Conservation (phyloP, 495 filamentous ascomycete species). For the Aspergillus taichungensis region DNA sequence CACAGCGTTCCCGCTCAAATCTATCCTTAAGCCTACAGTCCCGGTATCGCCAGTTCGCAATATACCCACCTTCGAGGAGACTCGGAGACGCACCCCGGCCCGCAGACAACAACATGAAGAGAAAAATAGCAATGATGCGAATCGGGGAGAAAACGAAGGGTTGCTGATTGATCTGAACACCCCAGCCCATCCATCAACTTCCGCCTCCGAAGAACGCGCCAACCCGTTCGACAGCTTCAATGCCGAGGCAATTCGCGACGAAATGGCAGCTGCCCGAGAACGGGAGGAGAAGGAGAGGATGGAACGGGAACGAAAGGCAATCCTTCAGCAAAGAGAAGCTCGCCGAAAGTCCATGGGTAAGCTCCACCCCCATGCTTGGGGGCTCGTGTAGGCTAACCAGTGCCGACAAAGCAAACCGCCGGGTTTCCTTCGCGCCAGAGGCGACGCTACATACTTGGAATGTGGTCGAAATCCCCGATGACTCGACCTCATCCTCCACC, state of each 20-base stretch:
- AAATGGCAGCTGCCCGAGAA: slow-evolving; percentile 65
- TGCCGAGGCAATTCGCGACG: slow-evolving; percentile 46
- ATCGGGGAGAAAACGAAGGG: slow-evolving; percentile 22
- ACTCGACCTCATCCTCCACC: slow-evolving; percentile 77
- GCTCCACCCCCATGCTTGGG: not conserved
- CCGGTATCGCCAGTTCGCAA: slow-evolving; percentile 55
- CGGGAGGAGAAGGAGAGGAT: slow-evolving; percentile 62
- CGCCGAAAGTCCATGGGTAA: slow-evolving; percentile 77
- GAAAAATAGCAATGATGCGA: slow-evolving; percentile 8
- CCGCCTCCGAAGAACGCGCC: slow-evolving; percentile 31
- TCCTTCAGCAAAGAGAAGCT: slow-evolving; percentile 68
- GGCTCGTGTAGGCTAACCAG: slow-evolving; percentile 7
- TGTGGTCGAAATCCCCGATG: slow-evolving; percentile 80
- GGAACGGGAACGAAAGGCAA: slow-evolving; percentile 55
- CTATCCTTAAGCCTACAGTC: slow-evolving; percentile 80
- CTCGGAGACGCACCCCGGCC: slow-evolving; percentile 32
- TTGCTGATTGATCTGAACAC: slow-evolving; percentile 42
- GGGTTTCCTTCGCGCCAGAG: slow-evolving; percentile 95
- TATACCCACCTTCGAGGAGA: slow-evolving; percentile 42
- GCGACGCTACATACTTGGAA: slow-evolving; percentile 98
- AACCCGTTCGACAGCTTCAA: slow-evolving; percentile 54
- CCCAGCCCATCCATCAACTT: slow-evolving; percentile 21
- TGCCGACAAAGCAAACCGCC: slow-evolving; percentile 57
- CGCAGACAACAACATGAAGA: slow-evolving; percentile 20
- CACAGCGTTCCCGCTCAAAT: slow-evolving; percentile 52